Evolutionary conservation across 106 monocot genomes (phyloP).

Genomic region (Dendrobium officinale): DNA sequence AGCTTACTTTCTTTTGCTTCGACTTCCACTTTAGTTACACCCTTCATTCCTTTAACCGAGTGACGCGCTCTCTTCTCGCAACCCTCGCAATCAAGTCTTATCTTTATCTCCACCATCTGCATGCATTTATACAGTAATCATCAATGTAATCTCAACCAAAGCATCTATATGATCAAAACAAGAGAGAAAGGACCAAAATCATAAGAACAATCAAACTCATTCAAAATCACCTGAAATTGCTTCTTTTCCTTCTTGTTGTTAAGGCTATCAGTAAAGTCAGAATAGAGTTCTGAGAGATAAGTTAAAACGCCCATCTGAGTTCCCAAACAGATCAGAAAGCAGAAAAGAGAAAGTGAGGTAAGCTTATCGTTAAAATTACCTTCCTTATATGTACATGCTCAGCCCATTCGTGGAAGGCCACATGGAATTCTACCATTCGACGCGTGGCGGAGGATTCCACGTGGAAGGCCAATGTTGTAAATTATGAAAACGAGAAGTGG

Average conservation of each 20-base stretch:
- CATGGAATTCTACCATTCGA: background rate
- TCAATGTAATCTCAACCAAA: too few species aligned
- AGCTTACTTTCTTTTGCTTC: slow-evolving; percentile 18
- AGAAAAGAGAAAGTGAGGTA: too few species aligned
- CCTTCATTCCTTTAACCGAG: slow-evolving; percentile 1
- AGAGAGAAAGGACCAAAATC: too few species aligned
- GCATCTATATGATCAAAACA: too few species aligned
- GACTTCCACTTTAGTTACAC: background rate
- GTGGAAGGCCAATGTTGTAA: too few species aligned
- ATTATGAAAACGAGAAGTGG: too few species aligned
- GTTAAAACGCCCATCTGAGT: background rate
- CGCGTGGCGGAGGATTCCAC: background rate
- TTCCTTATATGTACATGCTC: background rate
- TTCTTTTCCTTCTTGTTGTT: background rate
- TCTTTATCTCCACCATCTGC: slow-evolving; percentile 10
- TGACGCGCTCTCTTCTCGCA: slow-evolving; percentile 1
- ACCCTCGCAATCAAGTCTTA: slow-evolving; percentile 11
- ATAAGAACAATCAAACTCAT: too few species aligned
- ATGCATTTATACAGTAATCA: background rate
- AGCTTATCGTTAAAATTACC: too few species aligned
- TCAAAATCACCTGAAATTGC: background rate
- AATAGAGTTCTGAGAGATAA: background rate
- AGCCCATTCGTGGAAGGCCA: background rate
- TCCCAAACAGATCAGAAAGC: background rate
- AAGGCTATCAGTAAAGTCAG: background rate